A percentile compares a stretch with the other conserved stretches of the same genome.
Evolutionary conservation across 1,139 yeast species (phyloP).

Genomic region (Yamadazyma diospyri): DNA sequence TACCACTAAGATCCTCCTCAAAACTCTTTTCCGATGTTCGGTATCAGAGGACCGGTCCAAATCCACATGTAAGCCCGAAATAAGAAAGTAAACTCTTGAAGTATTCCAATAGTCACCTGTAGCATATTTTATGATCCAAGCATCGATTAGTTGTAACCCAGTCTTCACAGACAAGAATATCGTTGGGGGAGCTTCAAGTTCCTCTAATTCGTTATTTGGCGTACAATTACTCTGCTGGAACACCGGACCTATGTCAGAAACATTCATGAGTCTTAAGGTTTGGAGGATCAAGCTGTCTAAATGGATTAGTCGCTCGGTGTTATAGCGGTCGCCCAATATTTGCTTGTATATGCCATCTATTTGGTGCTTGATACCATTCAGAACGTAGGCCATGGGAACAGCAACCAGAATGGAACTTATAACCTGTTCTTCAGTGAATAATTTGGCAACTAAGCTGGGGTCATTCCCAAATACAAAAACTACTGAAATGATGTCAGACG

Average conservation of each 20-base stretch:
- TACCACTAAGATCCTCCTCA: slow-evolving; percentile 1
- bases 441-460: background rate
- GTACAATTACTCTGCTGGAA: background rate
- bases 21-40: background rate
- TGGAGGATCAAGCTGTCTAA: slow-evolving; percentile 21
- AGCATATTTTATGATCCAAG: background rate
- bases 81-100: background rate
- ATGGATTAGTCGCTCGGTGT: slow-evolving; percentile 17
- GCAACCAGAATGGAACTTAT: slow-evolving; percentile 21
- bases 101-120: background rate
- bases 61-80: background rate
- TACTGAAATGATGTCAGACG: slow-evolving; percentile 34
- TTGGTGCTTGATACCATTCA: slow-evolving; percentile 37
- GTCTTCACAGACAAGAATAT: background rate
- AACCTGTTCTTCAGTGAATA: slow-evolving; percentile 1
- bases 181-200: background rate
- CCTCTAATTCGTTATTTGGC: slow-evolving; percentile 10
- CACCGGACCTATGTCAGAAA: slow-evolving; percentile 18
- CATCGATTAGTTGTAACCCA: background rate
- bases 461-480: slow-evolving; percentile 20
- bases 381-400: slow-evolving; percentile 45
- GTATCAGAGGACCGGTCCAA: background rate
- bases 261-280: slow-evolving; percentile 38
- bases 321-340: slow-evolving; percentile 15
- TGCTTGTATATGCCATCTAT: slow-evolving; percentile 23